Evolutionary conservation across 495 filamentous ascomycete genomes (phyloP).

Genomic region (Peziza echinospora): DNA sequence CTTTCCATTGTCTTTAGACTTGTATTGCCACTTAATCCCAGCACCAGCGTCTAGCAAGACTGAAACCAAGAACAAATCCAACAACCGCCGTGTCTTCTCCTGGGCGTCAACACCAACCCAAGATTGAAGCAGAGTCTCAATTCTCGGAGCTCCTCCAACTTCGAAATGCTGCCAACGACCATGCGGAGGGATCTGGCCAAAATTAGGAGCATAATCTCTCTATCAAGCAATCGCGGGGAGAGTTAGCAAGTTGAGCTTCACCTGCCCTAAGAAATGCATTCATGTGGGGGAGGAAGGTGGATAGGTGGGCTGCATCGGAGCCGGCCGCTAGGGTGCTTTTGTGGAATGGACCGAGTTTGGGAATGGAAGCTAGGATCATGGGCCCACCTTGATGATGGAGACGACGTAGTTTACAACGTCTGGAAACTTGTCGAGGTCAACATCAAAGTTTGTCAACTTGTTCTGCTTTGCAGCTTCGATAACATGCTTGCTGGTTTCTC

Average conservation of each 20-base stretch:
- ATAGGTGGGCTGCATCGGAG: slow-evolving; percentile 11
- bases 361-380: too few species aligned
- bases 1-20: slow-evolving; percentile 71
- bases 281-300: not conserved
- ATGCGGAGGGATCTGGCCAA: slow-evolving; percentile 62
- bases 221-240: too few species aligned
- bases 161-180: slow-evolving; percentile 84
- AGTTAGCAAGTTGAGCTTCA: too few species aligned
- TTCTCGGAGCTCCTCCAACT: slow-evolving; percentile 54
- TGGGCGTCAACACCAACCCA: slow-evolving; percentile 46
- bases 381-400: slow-evolving; percentile 86
- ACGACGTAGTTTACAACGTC: slow-evolving; percentile 84
- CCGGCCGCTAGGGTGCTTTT: slow-evolving; percentile 1
- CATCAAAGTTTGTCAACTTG: slow-evolving; percentile 69
- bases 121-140: slow-evolving; percentile 45
- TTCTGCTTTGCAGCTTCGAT: slow-evolving; percentile 58
- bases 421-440: slow-evolving; percentile 69
- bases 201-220: slow-evolving; percentile 78
- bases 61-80: slow-evolving; percentile 78
- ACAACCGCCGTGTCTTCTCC: slow-evolving; percentile 53
- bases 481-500: slow-evolving; percentile 53
- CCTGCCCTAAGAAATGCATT: not conserved
- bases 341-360: not conserved
- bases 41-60: slow-evolving; percentile 77
- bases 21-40: slow-evolving; percentile 69